Percentiles rank a stretch among this genome's conserved stretches.
Conservation (phyloP, 768 basidiomycete genomes). For the Auriscalpium vulgare region DNA sequence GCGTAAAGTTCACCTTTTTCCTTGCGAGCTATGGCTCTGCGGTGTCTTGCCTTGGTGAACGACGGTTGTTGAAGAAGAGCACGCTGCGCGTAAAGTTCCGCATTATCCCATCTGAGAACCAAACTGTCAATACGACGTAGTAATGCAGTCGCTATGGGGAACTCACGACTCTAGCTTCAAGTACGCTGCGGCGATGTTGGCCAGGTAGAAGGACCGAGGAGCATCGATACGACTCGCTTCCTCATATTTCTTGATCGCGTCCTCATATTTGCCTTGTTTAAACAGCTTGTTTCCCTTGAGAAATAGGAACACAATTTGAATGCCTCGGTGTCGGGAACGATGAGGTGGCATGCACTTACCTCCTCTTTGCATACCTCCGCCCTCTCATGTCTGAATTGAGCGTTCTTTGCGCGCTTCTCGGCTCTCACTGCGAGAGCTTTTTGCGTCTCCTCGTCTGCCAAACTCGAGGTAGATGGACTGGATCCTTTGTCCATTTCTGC, state of each 20-base stretch:
- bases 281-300: constrained; percentile 38
- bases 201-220: constrained; percentile 28
- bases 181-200: constrained; percentile 36
- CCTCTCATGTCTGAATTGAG: constrained; percentile 12
- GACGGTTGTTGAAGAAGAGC: not conserved
- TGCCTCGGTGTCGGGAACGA: not conserved
- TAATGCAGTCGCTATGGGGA: not conserved
- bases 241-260: constrained; percentile 34
- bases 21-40: not conserved
- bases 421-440: constrained; percentile 7
- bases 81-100: constrained; percentile 10
- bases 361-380: constrained; percentile 25
- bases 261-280: constrained; percentile 27
- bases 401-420: constrained; percentile 14
- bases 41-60: not conserved
- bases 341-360: constrained; percentile 9
- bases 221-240: constrained; percentile 32
- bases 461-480: no score
- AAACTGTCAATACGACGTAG: not conserved
- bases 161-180: constrained; percentile 30
- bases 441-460: not conserved
- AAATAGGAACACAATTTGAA: not conserved
- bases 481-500: no score
- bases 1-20: not conserved
- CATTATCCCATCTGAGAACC: constrained; percentile 19